Evolutionary conservation across 305 asterid genomes (phyloP).

Genomic region (Fraxinus angustifolia): DNA sequence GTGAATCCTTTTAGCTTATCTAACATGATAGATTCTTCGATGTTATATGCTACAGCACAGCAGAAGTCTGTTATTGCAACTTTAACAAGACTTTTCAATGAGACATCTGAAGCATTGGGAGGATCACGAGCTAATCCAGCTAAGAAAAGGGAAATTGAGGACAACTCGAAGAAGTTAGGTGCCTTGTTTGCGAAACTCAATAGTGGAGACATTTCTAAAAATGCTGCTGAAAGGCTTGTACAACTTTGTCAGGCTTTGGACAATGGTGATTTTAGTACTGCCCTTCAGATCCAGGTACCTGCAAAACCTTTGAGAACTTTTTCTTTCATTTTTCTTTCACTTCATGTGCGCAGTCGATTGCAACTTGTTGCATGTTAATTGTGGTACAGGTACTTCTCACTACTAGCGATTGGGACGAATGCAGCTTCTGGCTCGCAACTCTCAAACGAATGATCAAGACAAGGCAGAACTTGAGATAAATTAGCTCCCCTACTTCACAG

Average conservation of each 20-base stretch:
- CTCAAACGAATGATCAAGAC: conserved; percentile 94
- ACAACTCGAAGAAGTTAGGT: conserved; percentile 88
- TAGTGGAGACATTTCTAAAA: conserved; percentile 85
- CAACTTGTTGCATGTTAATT: conserved; percentile 12
- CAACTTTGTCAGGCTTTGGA: conserved; percentile 90
- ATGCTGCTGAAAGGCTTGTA: conserved; percentile 89
- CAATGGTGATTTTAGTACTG: conserved; percentile 69
- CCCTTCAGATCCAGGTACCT: conserved; percentile 87
- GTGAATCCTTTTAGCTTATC: conserved; percentile 6
- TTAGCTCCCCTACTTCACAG: conserved; percentile 8
- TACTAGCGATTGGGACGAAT: conserved; percentile 98
- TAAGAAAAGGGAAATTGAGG: conserved; percentile 94
- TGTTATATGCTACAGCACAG: conserved; percentile 53
- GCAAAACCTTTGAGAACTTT: not conserved
- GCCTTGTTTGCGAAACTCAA: conserved; percentile 83
- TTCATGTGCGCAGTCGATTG: not conserved
- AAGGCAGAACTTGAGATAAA: conserved; percentile 76
- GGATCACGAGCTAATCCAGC: conserved; percentile 93
- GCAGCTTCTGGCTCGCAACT: conserved; percentile 91
- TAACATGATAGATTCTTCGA: not conserved
- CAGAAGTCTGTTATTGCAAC: conserved; percentile 86
- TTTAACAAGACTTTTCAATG: conserved; percentile 82
- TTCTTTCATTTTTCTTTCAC: not conserved
- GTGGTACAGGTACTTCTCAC: conserved; percentile 71
- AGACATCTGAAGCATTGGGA: conserved; percentile 90